Percentiles rank a stretch among this genome's conserved stretches.
phyloP scores from a whole-genome alignment of 805 yeast genomes.

The Candida bentonensis region DNA sequence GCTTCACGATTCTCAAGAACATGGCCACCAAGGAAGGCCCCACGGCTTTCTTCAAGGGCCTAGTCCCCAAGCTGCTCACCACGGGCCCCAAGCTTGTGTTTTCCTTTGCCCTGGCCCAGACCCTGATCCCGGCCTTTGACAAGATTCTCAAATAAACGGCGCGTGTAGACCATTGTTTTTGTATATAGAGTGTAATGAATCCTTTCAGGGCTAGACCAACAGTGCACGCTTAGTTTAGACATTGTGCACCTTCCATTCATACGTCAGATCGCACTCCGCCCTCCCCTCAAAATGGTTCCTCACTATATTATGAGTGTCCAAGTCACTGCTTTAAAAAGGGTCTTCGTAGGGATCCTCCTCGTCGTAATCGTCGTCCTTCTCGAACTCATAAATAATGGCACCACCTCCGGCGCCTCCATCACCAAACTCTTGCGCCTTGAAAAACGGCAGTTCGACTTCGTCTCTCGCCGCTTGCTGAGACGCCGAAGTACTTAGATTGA shows the following conservation, averaged over 20 bases:
- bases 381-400: constrained; percentile 90
- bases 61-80: constrained; percentile 90
- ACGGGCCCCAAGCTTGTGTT: constrained; percentile 97
- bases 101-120: constrained; percentile 95
- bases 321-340: constrained; percentile 66
- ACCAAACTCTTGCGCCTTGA: constrained; percentile 62
- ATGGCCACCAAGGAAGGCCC: constrained; percentile 87
- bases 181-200: neutral
- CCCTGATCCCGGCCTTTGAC: constrained; percentile 93
- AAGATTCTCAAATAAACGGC: constrained; percentile 31
- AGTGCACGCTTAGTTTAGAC: too few species aligned
- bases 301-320: too few species aligned
- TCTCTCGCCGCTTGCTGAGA: constrained; percentile 69
- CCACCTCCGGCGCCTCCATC: constrained; percentile 61
- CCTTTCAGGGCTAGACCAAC: neutral
- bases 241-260: too few species aligned
- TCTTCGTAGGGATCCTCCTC: constrained; percentile 98
- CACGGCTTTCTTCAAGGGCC: constrained; percentile 86
- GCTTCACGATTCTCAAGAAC: constrained; percentile 82
- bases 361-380: constrained; percentile 94
- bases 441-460: constrained; percentile 78
- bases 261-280: too few species aligned
- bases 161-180: constrained; percentile 3
- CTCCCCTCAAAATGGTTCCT: too few species aligned
- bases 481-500: constrained; percentile 62